Conservation (phyloP, 768 basidiomycete species). For the Termitomyces sp. region DNA sequence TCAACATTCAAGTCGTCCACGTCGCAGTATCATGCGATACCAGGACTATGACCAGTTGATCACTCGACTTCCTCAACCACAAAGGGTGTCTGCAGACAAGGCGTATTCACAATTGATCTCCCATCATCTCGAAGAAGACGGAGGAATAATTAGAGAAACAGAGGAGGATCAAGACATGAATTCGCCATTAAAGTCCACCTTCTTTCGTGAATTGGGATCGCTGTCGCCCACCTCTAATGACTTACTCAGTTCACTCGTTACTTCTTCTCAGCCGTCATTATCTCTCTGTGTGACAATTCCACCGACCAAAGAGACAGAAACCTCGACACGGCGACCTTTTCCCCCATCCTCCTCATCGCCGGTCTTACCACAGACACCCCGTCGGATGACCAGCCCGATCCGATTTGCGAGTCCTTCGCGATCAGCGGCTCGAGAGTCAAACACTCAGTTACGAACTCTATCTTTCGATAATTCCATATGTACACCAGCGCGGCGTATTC, state of each 20-base stretch:
- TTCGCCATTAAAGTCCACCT: conserved; percentile 11
- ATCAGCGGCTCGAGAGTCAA: conserved; percentile 17
- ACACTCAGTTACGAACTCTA: conserved; percentile 22
- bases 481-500: conserved; percentile 63
- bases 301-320: background rate
- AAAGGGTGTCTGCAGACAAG: background rate
- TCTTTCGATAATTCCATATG: conserved; percentile 32
- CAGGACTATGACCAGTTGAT: background rate
- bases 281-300: background rate
- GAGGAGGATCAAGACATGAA: background rate
- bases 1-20: background rate
- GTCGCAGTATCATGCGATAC: background rate
- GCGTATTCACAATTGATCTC: background rate
- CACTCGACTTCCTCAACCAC: background rate
- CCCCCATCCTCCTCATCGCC: conserved; percentile 15
- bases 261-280: conserved; percentile 11
- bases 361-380: conserved; percentile 13
- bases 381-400: conserved; percentile 11
- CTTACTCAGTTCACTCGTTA: conserved; percentile 32
- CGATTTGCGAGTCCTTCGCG: conserved; percentile 16
- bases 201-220: conserved; percentile 41
- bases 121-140: background rate
- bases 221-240: conserved; percentile 54
- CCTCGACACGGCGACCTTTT: background rate
- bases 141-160: background rate